Percentiles rank a stretch among this genome's conserved stretches.
phyloP scores from a whole-genome alignment of 2,329 filamentous ascomycete genomes.

The Celoporthe dispersa region DNA sequence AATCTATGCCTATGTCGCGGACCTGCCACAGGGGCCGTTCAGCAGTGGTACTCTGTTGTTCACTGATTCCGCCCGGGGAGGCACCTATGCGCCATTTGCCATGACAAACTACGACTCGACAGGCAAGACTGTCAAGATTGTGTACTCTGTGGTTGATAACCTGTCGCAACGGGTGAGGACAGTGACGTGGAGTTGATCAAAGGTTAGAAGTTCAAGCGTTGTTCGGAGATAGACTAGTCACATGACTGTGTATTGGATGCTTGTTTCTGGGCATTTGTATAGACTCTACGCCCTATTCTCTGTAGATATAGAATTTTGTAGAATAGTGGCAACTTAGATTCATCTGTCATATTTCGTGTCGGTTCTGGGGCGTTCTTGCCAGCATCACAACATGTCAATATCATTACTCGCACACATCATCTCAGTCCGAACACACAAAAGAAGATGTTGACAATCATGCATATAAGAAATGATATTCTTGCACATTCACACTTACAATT shows the following conservation, averaged over 20 bases:
- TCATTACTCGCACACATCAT: too few relatives aligned
- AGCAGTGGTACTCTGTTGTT: slow-evolving; percentile 1
- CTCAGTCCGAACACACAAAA: too few relatives aligned
- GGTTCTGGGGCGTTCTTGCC: too few relatives aligned
- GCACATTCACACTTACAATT: too few relatives aligned
- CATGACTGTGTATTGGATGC: background rate
- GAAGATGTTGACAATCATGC: too few relatives aligned
- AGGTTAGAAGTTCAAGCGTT: background rate
- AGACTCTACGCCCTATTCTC: background rate
- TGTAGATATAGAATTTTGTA: background rate
- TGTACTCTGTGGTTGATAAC: slow-evolving; percentile 11
- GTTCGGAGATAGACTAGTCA: background rate
- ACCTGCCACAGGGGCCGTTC: slow-evolving; percentile 5
- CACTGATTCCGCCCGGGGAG: background rate
- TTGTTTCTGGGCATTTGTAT: background rate
- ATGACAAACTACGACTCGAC: background rate
- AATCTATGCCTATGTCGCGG: slow-evolving; percentile 1
- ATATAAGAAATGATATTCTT: too few relatives aligned
- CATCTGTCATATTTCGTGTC: background rate
- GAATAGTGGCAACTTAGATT: background rate
- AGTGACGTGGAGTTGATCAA: background rate
- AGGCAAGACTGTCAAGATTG: background rate
- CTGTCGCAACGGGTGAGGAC: slow-evolving; percentile 5
- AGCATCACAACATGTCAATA: too few relatives aligned
- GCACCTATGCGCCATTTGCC: slow-evolving; percentile 5